A percentile compares a stretch with the other conserved stretches of the same genome.
phyloP scores from a whole-genome alignment of 495 filamentous ascomycete species.

The Rostrohypoxylon terebratum region DNA sequence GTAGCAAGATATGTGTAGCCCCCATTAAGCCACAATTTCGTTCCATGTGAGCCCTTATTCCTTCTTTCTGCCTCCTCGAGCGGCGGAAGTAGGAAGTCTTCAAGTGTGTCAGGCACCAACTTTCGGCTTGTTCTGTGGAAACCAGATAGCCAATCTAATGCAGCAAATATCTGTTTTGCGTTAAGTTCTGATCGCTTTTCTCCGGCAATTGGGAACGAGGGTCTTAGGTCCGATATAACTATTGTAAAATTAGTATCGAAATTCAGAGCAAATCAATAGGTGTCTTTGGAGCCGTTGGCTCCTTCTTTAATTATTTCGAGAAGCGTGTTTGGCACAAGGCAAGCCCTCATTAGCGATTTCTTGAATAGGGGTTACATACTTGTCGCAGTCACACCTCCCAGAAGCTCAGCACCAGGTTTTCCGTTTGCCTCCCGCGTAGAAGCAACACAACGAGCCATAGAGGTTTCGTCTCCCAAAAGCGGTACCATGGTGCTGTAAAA shows the following conservation, averaged over 20 bases:
- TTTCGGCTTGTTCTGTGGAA: constrained; percentile 58
- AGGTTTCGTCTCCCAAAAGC: constrained; percentile 41
- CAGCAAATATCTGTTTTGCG: constrained; percentile 43
- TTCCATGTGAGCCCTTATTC: constrained; percentile 12
- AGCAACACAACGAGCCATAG: constrained; percentile 50
- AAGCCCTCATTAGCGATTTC: not conserved
- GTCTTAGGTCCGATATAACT: constrained; percentile 46
- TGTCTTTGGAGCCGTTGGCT: not conserved
- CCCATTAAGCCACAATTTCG: constrained; percentile 57
- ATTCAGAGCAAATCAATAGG: too few species aligned
- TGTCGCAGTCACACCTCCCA: constrained; percentile 51
- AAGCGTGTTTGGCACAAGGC: not conserved
- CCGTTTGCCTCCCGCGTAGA: constrained; percentile 43
- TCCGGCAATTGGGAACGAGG: constrained; percentile 42
- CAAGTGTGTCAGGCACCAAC: constrained; percentile 16
- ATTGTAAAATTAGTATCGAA: too few species aligned
- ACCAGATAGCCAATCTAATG: constrained; percentile 55
- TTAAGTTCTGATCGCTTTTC: constrained; percentile 47
- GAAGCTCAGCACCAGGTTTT: constrained; percentile 42
- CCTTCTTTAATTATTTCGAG: not conserved
- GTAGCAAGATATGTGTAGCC: constrained; percentile 63
- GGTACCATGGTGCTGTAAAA: constrained; percentile 57
- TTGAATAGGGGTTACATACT: constrained; percentile 21
- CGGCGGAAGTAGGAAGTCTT: constrained; percentile 49
- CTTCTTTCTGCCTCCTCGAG: constrained; percentile 49